phyloP scores from a whole-genome alignment of 2,329 filamentous ascomycete species.

The Claviceps quebecensis region DNA sequence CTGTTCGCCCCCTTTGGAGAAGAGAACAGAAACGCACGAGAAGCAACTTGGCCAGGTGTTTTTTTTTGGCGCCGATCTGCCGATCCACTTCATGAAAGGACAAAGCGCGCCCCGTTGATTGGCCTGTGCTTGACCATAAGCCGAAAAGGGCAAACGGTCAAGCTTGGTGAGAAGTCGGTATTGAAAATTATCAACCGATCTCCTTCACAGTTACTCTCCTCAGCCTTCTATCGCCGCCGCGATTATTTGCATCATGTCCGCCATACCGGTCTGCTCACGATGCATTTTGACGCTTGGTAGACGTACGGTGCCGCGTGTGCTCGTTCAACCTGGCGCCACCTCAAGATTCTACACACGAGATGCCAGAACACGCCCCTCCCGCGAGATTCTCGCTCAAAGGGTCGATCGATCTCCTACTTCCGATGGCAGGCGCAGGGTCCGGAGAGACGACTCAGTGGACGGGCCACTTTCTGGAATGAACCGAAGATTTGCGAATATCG shows the following conservation, averaged over 20 bases:
- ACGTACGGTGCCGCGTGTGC: constrained; percentile 6
- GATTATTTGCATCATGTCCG: constrained; percentile 7
- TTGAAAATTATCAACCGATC: too few species aligned
- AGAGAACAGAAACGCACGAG: too few species aligned
- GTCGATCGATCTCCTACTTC: constrained; percentile 29
- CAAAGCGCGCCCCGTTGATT: background rate
- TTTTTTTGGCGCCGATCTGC: too few species aligned
- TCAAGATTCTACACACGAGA: constrained; percentile 23
- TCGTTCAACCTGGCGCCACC: constrained; percentile 18
- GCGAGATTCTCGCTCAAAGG: constrained; percentile 43
- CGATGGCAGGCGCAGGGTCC: constrained; percentile 20
- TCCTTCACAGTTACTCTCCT: background rate
- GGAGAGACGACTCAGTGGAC: constrained; percentile 21
- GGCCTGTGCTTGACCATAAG: background rate
- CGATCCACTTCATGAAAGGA: too few species aligned
- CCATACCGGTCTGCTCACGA: constrained; percentile 8
- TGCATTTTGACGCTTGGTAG: constrained; percentile 8
- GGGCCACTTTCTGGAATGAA: constrained; percentile 45
- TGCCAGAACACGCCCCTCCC: constrained; percentile 30
- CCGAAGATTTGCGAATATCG: constrained; percentile 31
- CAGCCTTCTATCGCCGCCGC: background rate
- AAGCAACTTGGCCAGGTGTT: too few species aligned
- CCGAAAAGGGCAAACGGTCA: too few species aligned
- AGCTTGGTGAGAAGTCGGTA: too few species aligned
- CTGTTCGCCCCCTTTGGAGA: too few species aligned